phyloP scores from a whole-genome alignment of 805 yeast species.

The Kodamaea restingae region DNA sequence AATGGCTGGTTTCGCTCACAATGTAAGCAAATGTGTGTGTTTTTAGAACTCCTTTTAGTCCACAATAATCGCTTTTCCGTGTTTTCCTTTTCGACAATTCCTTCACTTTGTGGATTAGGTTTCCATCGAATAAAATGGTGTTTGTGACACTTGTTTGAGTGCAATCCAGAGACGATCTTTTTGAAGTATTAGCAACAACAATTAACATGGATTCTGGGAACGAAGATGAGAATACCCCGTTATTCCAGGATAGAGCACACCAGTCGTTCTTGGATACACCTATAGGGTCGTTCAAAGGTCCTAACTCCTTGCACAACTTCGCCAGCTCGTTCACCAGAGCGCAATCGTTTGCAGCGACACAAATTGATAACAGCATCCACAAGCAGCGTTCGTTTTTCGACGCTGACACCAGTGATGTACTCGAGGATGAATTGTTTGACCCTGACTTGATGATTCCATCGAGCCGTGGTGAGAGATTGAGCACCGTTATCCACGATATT shows the following conservation, averaged over 20 bases:
- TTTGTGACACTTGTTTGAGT: neutral
- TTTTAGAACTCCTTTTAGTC: too few relatives aligned
- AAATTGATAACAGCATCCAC: conserved; percentile 21
- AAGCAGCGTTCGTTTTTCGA: conserved; percentile 16
- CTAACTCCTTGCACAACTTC: conserved; percentile 36
- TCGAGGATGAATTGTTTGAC: conserved; percentile 45
- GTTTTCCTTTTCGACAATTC: too few relatives aligned
- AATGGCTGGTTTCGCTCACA: too few relatives aligned
- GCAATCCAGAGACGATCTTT: conserved; percentile 1
- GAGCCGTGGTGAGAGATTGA: conserved; percentile 57
- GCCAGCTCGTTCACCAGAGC: conserved; percentile 40
- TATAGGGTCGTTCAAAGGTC: conserved; percentile 22
- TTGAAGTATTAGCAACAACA: neutral
- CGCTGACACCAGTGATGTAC: conserved; percentile 8
- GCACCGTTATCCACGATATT: conserved; percentile 49
- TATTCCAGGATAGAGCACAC: conserved; percentile 8
- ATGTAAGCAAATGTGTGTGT: too few relatives aligned
- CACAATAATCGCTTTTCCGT: too few relatives aligned
- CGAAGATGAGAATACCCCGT: conserved; percentile 11
- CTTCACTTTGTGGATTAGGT: too few relatives aligned
- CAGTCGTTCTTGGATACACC: conserved; percentile 13
- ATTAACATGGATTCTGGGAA: conserved; percentile 1
- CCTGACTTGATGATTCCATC: conserved; percentile 51
- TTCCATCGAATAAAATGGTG: neutral
- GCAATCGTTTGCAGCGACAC: conserved; percentile 24